Conservation (phyloP, 768 basidiomycete genomes). For the Amanita thiersii region DNA sequence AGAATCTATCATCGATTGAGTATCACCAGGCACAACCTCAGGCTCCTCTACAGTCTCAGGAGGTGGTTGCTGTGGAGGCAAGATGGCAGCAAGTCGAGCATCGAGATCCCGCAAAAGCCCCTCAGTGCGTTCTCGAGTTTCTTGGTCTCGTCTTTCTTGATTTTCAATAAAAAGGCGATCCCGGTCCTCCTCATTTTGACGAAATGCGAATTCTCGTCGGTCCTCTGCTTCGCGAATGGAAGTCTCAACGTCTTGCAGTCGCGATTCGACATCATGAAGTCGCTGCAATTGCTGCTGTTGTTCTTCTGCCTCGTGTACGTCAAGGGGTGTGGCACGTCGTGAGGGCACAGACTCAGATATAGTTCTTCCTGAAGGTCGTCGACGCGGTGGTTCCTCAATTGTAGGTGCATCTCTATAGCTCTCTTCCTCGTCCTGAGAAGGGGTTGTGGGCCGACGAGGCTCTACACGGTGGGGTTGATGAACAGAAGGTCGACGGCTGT, state of each 20-base stretch:
- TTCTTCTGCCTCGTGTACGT: conserved; percentile 31
- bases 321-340: conserved; percentile 28
- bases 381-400: conserved; percentile 2
- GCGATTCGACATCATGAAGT: conserved; percentile 46
- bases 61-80: conserved; percentile 17
- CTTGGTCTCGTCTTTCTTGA: conserved; percentile 50
- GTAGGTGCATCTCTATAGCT: conserved; percentile 4
- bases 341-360: conserved; percentile 12
- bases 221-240: conserved; percentile 54
- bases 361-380: conserved; percentile 2
- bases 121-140: conserved; percentile 43
- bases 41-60: conserved; percentile 11
- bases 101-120: conserved; percentile 34
- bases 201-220: conserved; percentile 56
- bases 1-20: conserved; percentile 17
- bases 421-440: conserved; percentile 5
- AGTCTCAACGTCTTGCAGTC: conserved; percentile 37
- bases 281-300: conserved; percentile 49
- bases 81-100: conserved; percentile 27
- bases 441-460: not conserved
- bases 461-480: not conserved
- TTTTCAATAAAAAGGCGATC: conserved; percentile 51
- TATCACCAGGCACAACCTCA: conserved; percentile 24
- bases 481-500: conserved; percentile 2
- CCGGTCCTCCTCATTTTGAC: conserved; percentile 55